Evolutionary conservation across 306 rosid genomes (phyloP).

Genomic region (Prunus dulcis): DNA sequence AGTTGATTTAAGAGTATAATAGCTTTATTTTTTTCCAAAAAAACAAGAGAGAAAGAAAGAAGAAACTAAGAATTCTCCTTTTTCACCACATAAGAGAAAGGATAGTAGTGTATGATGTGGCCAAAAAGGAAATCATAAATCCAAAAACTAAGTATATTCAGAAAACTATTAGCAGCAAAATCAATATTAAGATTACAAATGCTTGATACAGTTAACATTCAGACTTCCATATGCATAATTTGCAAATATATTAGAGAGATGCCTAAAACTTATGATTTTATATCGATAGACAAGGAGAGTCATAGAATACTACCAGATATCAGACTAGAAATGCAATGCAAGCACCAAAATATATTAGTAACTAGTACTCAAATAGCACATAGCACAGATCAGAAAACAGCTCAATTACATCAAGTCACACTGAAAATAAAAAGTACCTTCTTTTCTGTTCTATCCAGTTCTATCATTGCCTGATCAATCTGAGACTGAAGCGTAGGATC

Average conservation of each 20-base stretch:
- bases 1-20: conserved; percentile 14
- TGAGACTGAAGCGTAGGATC: conserved; percentile 88
- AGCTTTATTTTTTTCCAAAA: not conserved
- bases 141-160: not conserved
- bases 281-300: not conserved
- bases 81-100: not conserved
- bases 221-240: not conserved
- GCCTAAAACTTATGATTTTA: not conserved
- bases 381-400: conserved; percentile 4
- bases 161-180: not conserved
- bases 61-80: not conserved
- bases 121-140: not conserved
- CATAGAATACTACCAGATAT: not conserved
- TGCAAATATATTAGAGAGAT: not conserved
- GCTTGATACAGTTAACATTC: not conserved
- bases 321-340: not conserved
- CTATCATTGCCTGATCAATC: conserved; percentile 93
- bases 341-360: not conserved
- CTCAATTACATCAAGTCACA: not conserved
- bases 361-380: not conserved
- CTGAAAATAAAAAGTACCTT: conserved; percentile 44
- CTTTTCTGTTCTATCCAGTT: conserved; percentile 93
- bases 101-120: not conserved
- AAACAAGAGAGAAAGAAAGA: conserved; percentile 11
- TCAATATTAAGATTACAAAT: not conserved